A percentile compares a stretch with the other conserved stretches of the same genome.
These are phyloP conservation scores for Voacanga thouarsii DNA, from an alignment of 257 asterid species.

Conservation along the genomic window DNA sequence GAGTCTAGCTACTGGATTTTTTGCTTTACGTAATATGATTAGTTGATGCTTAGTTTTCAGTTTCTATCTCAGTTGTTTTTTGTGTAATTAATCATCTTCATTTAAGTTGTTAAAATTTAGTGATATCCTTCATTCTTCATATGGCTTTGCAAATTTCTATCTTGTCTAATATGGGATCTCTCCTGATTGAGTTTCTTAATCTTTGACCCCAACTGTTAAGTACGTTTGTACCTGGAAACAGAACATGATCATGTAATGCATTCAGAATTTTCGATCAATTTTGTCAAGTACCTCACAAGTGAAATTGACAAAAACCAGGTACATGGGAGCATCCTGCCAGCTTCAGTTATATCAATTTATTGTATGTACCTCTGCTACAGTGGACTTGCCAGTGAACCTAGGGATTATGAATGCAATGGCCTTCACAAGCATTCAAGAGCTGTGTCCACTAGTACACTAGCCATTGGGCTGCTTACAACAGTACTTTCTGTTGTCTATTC, in stretches of 20 bases:
- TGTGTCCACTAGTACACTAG: constrained; percentile 70
- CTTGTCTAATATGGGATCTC: background rate
- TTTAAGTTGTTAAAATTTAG: background rate
- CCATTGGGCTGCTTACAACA: constrained; percentile 72
- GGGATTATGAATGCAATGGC: constrained; percentile 85
- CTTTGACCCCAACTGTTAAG: background rate
- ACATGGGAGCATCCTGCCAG: constrained; percentile 82
- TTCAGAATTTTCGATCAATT: background rate
- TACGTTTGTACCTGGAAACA: too few species aligned
- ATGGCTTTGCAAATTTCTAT: background rate
- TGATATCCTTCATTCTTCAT: background rate
- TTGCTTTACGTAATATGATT: too few species aligned
- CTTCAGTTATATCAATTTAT: constrained; percentile 81
- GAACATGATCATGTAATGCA: background rate
- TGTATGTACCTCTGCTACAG: constrained; percentile 96
- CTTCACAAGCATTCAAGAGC: constrained; percentile 85
- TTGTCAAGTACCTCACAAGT: constrained; percentile 1
- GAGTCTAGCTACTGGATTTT: background rate
- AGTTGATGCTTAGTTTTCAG: background rate
- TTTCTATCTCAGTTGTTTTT: background rate
- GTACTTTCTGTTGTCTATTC: constrained; percentile 83
- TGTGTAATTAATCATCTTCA: too few species aligned
- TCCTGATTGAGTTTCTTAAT: background rate
- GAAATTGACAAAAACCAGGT: constrained; percentile 42
- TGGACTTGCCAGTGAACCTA: constrained; percentile 88